Percentiles rank a stretch among this genome's conserved stretches.
phyloP scores from a whole-genome alignment of 1,139 yeast species.

The Geotrichum phurueaensis region DNA sequence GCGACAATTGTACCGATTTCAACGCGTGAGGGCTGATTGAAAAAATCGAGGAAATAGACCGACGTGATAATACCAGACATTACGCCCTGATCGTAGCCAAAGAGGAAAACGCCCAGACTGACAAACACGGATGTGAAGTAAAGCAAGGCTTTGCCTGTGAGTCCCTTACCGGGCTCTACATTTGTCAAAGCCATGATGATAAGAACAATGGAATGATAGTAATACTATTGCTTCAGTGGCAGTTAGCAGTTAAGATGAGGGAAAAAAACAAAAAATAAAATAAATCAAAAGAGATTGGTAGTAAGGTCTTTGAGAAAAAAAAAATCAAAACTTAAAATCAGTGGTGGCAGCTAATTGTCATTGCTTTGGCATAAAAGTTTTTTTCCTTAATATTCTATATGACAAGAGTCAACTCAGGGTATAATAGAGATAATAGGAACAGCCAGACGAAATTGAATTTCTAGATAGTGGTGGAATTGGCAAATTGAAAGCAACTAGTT shows the following conservation, averaged over 20 bases:
- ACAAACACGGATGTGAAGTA: conserved; percentile 81
- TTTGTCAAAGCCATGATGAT: not conserved
- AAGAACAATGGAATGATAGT: not conserved
- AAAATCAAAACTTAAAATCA: not conserved
- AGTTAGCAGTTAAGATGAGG: not conserved
- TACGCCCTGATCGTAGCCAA: conserved; percentile 91
- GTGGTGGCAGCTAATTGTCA: too few relatives aligned
- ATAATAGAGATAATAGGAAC: too few relatives aligned
- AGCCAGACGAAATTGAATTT: too few relatives aligned
- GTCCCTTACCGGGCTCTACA: conserved; percentile 18
- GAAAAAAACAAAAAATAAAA: not conserved
- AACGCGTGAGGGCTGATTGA: conserved; percentile 62
- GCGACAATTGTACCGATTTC: conserved; percentile 77
- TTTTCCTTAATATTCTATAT: too few relatives aligned
- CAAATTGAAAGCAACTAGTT: too few relatives aligned
- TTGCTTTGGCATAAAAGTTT: too few relatives aligned
- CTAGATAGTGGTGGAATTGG: too few relatives aligned
- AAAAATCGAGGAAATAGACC: conserved; percentile 64
- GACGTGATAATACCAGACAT: conserved; percentile 75
- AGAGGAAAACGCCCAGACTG: conserved; percentile 73
- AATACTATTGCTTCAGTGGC: not conserved
- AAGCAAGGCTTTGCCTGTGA: conserved; percentile 36
- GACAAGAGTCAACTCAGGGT: too few relatives aligned
- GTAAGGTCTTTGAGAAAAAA: not conserved
- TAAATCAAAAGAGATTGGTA: not conserved